phyloP scores from a whole-genome alignment of 345 rosid genomes.

The Boechera divaricarpa region DNA sequence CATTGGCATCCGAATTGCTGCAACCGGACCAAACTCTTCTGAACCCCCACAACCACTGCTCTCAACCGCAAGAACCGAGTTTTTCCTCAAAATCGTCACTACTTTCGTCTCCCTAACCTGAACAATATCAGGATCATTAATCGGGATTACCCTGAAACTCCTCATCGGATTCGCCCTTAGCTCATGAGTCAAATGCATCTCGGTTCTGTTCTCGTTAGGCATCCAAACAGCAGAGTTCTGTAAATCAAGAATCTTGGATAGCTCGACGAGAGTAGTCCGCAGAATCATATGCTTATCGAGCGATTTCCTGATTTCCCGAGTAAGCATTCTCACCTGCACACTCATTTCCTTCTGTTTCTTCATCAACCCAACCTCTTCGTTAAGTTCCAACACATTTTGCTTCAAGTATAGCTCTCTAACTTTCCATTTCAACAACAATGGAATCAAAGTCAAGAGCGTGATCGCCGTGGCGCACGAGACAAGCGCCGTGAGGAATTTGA shows the following conservation, averaged over 20 bases:
- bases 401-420: conserved; percentile 92
- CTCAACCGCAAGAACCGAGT: conserved; percentile 69
- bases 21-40: conserved; percentile 74
- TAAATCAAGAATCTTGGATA: conserved; percentile 85
- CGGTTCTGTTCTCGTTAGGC: conserved; percentile 77
- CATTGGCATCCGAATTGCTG: conserved; percentile 94
- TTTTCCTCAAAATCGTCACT: conserved; percentile 65
- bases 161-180: conserved; percentile 53
- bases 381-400: conserved; percentile 84
- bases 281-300: conserved; percentile 86
- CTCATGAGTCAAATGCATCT: conserved; percentile 83
- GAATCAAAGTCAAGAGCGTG: conserved; percentile 85
- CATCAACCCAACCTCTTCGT: conserved; percentile 92
- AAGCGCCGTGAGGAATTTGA: conserved; percentile 80
- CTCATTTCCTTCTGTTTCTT: conserved; percentile 88
- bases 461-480: conserved; percentile 93
- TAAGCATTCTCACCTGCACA: conserved; percentile 87
- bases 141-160: conserved; percentile 51
- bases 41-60: conserved; percentile 58
- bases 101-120: conserved; percentile 68
- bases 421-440: conserved; percentile 82
- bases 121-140: conserved; percentile 64
- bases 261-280: conserved; percentile 86
- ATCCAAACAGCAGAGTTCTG: conserved; percentile 92
- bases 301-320: conserved; percentile 81